Base-by-base conservation (phyloP, 305 asterid species). In the Solanum hybrid region DNA sequence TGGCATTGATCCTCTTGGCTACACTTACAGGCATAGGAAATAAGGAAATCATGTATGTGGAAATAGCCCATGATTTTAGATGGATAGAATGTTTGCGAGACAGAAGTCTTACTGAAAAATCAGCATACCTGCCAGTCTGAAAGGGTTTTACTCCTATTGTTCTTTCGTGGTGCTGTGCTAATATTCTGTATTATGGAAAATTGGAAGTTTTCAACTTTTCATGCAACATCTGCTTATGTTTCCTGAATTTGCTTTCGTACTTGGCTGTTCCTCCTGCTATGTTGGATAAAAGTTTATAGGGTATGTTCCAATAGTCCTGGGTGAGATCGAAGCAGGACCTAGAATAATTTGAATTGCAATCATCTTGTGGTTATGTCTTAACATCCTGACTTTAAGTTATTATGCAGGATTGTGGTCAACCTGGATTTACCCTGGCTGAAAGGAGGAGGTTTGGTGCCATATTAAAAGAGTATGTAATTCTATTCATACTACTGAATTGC, bases 391-490 rank as follows among this genome's bases (percentile, higher is more conserved):
- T 81, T 51, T 90, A 64, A 89, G 81, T 56, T 24, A 60, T 89
- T 90, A 90, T 94, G 93, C 95, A 97, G 99, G 99, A 97, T 90
- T 95, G 93, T 88, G 99, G 99, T 40, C 99, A 97, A 90, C 99
- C 99, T 93, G 99, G 99, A 90, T 97, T 97, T 92, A 95, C 99
- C 56, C 77, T 93, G 90, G 93, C 99, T n/a, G 99, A 97, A 95
- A 94, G 99, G 95, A 95, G 38, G 93, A 96, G 99, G 17, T 97
- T 97, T 90, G 94, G 95, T 79, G 88, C 92, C 89, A 92, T 97
- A 89, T 92, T 96, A 89, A 95, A 93, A 94, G 98, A 96, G 98
- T 96, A 94, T 8, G 98, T 90, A 24, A 84, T 56, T 91, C 90
- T 86, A 12, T 71, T 64, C 1, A 72, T 75, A 26, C 89, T 90